Conservation (phyloP, 73 alveolate species). For the Paramecium bursaria region DNA sequence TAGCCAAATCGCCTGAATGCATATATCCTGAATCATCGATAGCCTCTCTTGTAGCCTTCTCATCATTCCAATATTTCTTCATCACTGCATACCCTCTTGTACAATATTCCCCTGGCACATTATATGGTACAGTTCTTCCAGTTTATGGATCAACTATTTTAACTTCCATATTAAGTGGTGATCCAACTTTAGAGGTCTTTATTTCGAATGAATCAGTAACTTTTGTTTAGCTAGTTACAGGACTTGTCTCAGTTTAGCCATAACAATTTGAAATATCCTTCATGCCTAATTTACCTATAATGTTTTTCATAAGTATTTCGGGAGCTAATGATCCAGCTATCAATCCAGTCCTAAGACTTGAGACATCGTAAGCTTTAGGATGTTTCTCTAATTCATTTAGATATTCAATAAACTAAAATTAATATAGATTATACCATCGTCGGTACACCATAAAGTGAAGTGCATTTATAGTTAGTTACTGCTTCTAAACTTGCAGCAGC, state of each 20-base stretch:
- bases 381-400: constrained; percentile 70
- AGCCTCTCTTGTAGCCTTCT: constrained; percentile 74
- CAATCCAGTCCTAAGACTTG: constrained; percentile 78
- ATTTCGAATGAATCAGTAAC: constrained; percentile 50
- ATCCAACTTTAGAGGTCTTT: constrained; percentile 73
- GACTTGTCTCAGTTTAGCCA: constrained; percentile 68
- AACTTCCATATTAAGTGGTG: constrained; percentile 72
- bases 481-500: constrained; percentile 75
- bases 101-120: constrained; percentile 79
- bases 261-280: constrained; percentile 51
- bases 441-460: constrained; percentile 86
- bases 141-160: constrained; percentile 65
- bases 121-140: constrained; percentile 68
- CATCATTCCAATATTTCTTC: constrained; percentile 88
- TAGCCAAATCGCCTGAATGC: constrained; percentile 83
- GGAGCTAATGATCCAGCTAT: constrained; percentile 86
- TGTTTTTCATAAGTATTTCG: constrained; percentile 64
- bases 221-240: constrained; percentile 56
- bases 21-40: constrained; percentile 78
- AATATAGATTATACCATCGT: constrained; percentile 65
- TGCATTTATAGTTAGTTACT: constrained; percentile 69
- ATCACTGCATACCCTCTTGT: constrained; percentile 80
- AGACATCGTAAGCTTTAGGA: constrained; percentile 31
- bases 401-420: constrained; percentile 71
- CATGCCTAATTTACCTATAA: constrained; percentile 40